Conservation (phyloP, 139 green algal genomes). For the Picochlorum sp. region DNA sequence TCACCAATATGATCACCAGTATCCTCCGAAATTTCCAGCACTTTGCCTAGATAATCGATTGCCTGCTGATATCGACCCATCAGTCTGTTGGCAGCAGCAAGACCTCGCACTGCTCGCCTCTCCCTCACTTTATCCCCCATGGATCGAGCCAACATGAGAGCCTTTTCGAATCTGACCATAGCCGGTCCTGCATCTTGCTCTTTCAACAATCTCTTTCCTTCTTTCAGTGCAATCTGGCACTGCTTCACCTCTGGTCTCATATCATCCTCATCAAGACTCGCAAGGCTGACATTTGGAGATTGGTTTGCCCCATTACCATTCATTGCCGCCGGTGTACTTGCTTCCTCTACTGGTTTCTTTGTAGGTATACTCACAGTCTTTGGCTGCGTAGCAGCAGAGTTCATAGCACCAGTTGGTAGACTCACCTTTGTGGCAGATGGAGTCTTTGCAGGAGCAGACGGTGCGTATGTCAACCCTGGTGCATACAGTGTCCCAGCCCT, state of each 20-base stretch:
- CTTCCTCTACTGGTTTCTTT: not conserved
- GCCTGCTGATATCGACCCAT: conserved; percentile 59
- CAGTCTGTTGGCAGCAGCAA: conserved; percentile 68
- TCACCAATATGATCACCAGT: conserved; percentile 70
- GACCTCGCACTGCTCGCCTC: conserved; percentile 70
- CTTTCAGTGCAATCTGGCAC: conserved; percentile 56
- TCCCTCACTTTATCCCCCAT: conserved; percentile 67
- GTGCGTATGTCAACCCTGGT: conserved; percentile 64
- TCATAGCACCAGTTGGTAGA: not conserved
- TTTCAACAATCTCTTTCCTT: conserved; percentile 85
- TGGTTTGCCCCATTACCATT: not conserved
- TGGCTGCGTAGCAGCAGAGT: not conserved
- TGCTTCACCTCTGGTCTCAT: conserved; percentile 51
- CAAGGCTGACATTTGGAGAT: conserved; percentile 22
- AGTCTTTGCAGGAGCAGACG: conserved; percentile 11
- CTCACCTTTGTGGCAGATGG: not conserved
- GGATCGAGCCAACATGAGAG: conserved; percentile 73
- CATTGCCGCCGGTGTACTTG: not conserved
- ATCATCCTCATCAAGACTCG: conserved; percentile 73
- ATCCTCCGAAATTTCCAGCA: conserved; percentile 71
- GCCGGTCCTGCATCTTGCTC: conserved; percentile 63
- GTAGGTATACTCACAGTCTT: not conserved
- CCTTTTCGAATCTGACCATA: conserved; percentile 91
- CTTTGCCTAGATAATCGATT: conserved; percentile 76
- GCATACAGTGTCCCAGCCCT: conserved; percentile 78